Evolutionary conservation across 2,329 filamentous ascomycete genomes (phyloP), one percentile per base, ranked within the genome.

Genomic region (Fusarium sp.): DNA sequence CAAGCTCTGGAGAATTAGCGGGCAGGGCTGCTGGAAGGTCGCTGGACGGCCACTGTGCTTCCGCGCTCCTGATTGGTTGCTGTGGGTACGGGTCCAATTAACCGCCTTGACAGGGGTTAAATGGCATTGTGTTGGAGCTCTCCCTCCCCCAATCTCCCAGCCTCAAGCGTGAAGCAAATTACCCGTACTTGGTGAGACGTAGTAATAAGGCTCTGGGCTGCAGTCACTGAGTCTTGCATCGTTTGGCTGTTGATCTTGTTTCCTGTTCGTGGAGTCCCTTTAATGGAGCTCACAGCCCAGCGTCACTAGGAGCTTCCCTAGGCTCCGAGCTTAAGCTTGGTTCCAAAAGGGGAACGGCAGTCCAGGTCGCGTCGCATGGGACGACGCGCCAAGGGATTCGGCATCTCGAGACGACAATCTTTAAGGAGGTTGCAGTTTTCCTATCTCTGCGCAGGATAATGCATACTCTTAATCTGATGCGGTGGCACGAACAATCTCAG

Each of bases 1-100:
- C 69, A 70, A 59, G 68, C 64, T 79, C 77, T 80, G 67, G 79
- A 77, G 78, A 79, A 71, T 78, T 77, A 80, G 78, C 73, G 73
- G 63, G 76, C 77, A 78, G 68, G 70, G 75, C 77, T 76, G 66
- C 68, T 65, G 56, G 62, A 74, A 65, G 40, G 33, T 63, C 63
- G 69, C 76, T 74, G 60, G 47, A 66, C 18, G 66, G 57, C 70
- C 71, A 58, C 38, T 65, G 54, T 42, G 33, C 38, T 47, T 33
- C 6, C 31, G 7, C 0, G 25, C 18, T 50, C 42, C 45, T 79
- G 69, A 78, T 80, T 80, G 78, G 78, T 47, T 50, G 58, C 20
- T 20, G 59, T 16, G 33, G 16, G 8, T 50, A 42, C 52, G 40
- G 67, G 54, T 73, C 76, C 76, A 78, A 78, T 78, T 70, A 78